A percentile compares a stretch with the other conserved stretches of the same genome.
These are phyloP conservation scores for Oehlia diaphana DNA, from an alignment of 192 early-diverging fungal genomes.

Conservation along the genomic window DNA sequence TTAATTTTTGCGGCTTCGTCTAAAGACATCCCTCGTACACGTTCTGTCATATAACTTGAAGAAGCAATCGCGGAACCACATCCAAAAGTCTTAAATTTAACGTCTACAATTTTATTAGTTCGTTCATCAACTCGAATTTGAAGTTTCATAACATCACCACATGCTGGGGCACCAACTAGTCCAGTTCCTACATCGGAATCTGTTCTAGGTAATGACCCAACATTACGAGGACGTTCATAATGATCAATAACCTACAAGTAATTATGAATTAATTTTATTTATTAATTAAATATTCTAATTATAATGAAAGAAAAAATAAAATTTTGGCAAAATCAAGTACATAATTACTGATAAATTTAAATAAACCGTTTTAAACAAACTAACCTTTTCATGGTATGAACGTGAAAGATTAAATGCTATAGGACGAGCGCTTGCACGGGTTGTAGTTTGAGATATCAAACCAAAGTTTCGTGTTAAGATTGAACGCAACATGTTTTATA, in stretches of 20 bases:
- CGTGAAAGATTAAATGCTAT: not conserved
- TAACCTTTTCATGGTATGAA: not conserved
- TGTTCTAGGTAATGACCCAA: slow-evolving; percentile 87
- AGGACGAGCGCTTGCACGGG: not conserved
- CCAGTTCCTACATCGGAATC: slow-evolving; percentile 94
- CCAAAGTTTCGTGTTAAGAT: not conserved
- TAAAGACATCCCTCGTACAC: slow-evolving; percentile 91
- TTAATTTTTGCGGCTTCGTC: slow-evolving; percentile 90
- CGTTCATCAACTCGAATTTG: slow-evolving; percentile 96
- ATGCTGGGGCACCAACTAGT: slow-evolving; percentile 87
- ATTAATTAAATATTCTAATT: not conserved
- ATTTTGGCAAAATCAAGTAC: not conserved
- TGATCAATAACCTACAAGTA: slow-evolving; percentile 88
- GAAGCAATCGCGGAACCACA: slow-evolving; percentile 97
- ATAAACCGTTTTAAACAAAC: not conserved
- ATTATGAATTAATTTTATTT: not conserved
- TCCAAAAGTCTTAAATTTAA: slow-evolving; percentile 99
- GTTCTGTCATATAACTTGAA: slow-evolving; percentile 88
- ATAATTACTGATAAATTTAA: too few species aligned
- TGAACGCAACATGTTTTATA: not conserved
- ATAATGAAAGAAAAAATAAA: too few species aligned
- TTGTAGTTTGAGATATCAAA: not conserved
- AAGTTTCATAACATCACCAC: slow-evolving; percentile 91
- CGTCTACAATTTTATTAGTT: slow-evolving; percentile 88
- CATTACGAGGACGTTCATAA: slow-evolving; percentile 95